Evolutionary conservation across 495 filamentous ascomycete genomes (phyloP).

Genomic region (Xylaria cubensis): DNA sequence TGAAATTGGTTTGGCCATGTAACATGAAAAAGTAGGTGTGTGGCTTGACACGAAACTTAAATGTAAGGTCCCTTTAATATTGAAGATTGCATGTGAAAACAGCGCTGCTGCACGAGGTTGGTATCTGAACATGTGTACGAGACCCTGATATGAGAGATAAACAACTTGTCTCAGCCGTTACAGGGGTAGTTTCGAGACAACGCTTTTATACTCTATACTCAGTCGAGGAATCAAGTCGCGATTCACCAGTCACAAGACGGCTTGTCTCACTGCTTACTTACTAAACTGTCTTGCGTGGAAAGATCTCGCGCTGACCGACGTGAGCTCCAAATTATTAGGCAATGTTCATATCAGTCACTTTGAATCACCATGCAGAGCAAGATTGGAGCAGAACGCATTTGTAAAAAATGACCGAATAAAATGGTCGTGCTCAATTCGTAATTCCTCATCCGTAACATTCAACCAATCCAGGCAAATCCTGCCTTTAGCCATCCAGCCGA

Average conservation of each 20-base stretch:
- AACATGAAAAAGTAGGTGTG: background rate
- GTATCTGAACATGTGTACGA: background rate
- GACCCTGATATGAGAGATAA: slow-evolving; percentile 5
- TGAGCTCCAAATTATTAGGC: background rate
- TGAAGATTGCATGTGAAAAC: background rate
- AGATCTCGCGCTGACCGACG: background rate
- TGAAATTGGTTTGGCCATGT: background rate
- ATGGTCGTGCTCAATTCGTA: slow-evolving; percentile 17
- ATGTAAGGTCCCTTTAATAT: background rate
- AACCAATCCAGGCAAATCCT: slow-evolving; percentile 2
- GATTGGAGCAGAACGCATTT: background rate
- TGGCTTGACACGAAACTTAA: background rate
- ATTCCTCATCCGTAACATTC: slow-evolving; percentile 18
- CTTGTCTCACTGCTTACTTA: background rate
- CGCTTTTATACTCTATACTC: background rate
- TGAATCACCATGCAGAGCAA: background rate
- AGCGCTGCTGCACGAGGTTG: background rate
- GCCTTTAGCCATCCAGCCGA: slow-evolving; percentile 15
- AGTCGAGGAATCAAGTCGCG: background rate
- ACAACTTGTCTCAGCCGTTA: slow-evolving; percentile 6
- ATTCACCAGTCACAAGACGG: background rate
- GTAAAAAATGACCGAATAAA: slow-evolving; percentile 16
- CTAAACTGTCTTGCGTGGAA: background rate
- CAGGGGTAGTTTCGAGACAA: background rate
- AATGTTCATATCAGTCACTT: background rate